These are phyloP conservation scores for Aristolochia contorta DNA, from an alignment of 164 flowering plant species.

Conservation along the genomic window DNA sequence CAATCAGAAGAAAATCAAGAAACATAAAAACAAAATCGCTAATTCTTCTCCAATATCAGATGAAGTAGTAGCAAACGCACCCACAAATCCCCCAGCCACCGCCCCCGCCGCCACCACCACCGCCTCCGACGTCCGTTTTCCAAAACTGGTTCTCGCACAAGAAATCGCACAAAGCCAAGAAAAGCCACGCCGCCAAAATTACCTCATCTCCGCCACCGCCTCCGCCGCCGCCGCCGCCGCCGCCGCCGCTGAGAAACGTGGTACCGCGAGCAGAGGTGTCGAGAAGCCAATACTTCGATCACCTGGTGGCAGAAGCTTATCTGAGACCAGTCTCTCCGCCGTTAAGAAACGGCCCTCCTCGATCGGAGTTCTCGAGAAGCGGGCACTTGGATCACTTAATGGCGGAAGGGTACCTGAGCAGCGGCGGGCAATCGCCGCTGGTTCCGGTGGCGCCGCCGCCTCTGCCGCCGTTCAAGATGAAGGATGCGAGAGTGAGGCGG, in stretches of 20 bases:
- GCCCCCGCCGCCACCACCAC: constrained; percentile 38
- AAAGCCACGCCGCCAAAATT: constrained; percentile 7
- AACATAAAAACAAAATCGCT: constrained; percentile 26
- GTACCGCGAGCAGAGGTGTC: not conserved
- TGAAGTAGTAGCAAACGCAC: constrained; percentile 4
- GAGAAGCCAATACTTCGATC: no score
- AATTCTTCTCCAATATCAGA: constrained; percentile 4
- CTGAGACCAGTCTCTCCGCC: constrained; percentile 16
- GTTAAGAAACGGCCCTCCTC: constrained; percentile 9
- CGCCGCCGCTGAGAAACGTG: constrained; percentile 11
- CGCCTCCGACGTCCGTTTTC: constrained; percentile 29
- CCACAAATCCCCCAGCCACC: not conserved
- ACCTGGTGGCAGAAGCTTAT: no score
- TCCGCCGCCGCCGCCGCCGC: constrained; percentile 24
- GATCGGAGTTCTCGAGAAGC: no score
- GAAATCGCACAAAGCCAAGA: constrained; percentile 20
- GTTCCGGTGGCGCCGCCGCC: constrained; percentile 57
- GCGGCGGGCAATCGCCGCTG: constrained; percentile 30
- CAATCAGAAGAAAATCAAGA: constrained; percentile 47
- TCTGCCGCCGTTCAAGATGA: constrained; percentile 53
- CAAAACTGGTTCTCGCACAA: constrained; percentile 21
- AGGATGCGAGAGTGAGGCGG: constrained; percentile 24
- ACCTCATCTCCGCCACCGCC: not conserved
- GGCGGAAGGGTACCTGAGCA: constrained; percentile 1
- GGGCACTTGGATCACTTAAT: no score